Evolutionary conservation across 176 grass and related monocot genomes (phyloP).

Genomic region (Dendrocalamus sinicus): DNA sequence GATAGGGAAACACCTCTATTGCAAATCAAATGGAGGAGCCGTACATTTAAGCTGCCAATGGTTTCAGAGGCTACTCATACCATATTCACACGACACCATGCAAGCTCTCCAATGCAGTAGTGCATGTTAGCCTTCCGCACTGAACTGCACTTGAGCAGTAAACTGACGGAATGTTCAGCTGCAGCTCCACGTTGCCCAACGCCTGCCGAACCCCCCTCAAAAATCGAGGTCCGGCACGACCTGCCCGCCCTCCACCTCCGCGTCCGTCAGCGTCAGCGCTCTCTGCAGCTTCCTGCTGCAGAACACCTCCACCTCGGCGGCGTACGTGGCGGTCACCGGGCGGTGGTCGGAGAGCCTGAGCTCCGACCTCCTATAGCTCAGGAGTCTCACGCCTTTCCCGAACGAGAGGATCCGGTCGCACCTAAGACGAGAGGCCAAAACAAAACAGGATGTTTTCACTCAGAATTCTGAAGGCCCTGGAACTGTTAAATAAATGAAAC

Average conservation of each 20-base stretch:
- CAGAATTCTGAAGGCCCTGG: background rate
- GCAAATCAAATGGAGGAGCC: background rate
- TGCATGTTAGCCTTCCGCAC: background rate
- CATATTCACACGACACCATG: too few species aligned
- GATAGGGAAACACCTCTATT: background rate
- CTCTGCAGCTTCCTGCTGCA: constrained; percentile 77
- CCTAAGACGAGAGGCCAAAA: constrained; percentile 8
- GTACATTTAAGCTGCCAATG: background rate
- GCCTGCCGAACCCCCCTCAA: background rate
- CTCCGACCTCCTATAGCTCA: constrained; percentile 66
- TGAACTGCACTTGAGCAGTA: background rate
- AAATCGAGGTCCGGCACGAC: constrained; percentile 71
- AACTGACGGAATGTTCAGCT: background rate
- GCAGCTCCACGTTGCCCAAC: background rate
- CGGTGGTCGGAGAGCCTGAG: constrained; percentile 81
- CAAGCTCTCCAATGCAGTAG: background rate
- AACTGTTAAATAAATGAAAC: too few species aligned
- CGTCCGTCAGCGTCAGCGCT: constrained; percentile 85
- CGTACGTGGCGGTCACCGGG: constrained; percentile 72
- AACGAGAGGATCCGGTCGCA: constrained; percentile 76
- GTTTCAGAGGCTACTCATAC: background rate
- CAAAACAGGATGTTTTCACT: background rate
- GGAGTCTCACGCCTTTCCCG: constrained; percentile 63
- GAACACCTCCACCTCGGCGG: constrained; percentile 88
- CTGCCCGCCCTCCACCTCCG: constrained; percentile 72